A percentile compares a stretch with the other conserved stretches of the same genome.
These are phyloP conservation scores for Rhazya stricta DNA, from an alignment of 257 asterid genomes.

Conservation along the genomic window DNA sequence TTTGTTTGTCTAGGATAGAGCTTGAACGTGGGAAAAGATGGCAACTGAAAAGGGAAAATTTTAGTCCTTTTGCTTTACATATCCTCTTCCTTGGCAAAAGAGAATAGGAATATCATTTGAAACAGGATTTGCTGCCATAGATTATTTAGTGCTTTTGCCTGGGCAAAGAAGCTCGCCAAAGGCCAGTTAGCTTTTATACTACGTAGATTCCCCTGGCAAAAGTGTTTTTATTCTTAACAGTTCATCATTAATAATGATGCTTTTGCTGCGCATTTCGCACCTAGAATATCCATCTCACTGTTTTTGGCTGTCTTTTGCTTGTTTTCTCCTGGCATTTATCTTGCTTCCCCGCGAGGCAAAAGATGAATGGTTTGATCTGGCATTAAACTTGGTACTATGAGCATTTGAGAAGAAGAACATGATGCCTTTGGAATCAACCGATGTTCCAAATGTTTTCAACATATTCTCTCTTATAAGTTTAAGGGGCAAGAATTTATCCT, in stretches of 20 bases:
- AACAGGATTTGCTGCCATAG: not conserved
- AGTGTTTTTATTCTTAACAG: not conserved
- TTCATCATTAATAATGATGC: not conserved
- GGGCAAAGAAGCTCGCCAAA: not conserved
- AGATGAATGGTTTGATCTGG: not conserved
- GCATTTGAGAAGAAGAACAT: constrained; percentile 12
- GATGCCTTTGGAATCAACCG: constrained; percentile 22
- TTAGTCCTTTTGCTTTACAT: not conserved
- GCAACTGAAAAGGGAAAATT: not conserved
- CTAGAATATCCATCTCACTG: not conserved
- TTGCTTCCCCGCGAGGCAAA: not conserved
- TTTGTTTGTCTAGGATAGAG: not conserved
- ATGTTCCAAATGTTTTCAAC: constrained; percentile 1
- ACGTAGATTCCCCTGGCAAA: not conserved
- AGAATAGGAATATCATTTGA: not conserved
- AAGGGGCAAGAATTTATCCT: constrained; percentile 10
- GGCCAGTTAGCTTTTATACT: constrained; percentile 6
- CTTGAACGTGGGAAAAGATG: constrained; percentile 1
- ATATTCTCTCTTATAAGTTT: constrained; percentile 3
- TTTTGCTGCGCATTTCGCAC: not conserved
- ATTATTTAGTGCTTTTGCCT: not conserved
- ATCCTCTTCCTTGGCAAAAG: not conserved
- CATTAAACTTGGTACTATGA: not conserved
- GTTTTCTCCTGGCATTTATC: not conserved
- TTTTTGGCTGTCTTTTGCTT: not conserved